These are phyloP conservation scores for Grosmannia serpens DNA, from an alignment of 2,329 filamentous ascomycete species.

Conservation along the genomic window DNA sequence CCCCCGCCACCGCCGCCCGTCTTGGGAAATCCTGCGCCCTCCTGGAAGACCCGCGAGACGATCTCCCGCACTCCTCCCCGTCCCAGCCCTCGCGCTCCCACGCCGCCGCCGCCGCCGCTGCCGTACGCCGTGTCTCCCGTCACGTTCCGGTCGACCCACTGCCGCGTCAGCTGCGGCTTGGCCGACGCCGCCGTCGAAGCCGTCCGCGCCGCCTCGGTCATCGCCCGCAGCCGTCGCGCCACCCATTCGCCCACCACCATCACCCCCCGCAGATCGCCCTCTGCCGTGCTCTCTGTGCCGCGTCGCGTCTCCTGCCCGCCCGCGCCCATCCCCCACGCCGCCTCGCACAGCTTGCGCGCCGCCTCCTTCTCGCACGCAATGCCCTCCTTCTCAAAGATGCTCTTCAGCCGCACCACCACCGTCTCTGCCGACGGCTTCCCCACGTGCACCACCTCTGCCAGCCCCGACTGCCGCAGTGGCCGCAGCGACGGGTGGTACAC, in stretches of 20 bases:
- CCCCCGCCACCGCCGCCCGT: slow-evolving; percentile 28
- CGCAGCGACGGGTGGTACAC: slow-evolving; percentile 85
- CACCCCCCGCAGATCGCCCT: slow-evolving; percentile 66
- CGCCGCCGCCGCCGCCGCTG: slow-evolving; percentile 45
- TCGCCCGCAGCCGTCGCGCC: slow-evolving; percentile 53
- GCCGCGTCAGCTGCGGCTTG: slow-evolving; percentile 46
- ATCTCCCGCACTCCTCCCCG: slow-evolving; percentile 64
- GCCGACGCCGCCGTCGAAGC: slow-evolving; percentile 20
- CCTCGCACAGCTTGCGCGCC: slow-evolving; percentile 71
- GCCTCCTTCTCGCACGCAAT: slow-evolving; percentile 84
- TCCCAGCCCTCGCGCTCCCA: slow-evolving; percentile 59
- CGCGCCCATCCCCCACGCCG: slow-evolving; percentile 67
- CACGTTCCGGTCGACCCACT: slow-evolving; percentile 67
- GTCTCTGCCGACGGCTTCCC: slow-evolving; percentile 81
- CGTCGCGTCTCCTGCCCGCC: slow-evolving; percentile 51
- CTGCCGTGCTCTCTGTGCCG: slow-evolving; percentile 55
- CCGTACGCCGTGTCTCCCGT: slow-evolving; percentile 56
- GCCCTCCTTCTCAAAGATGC: slow-evolving; percentile 79
- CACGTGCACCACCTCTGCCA: slow-evolving; percentile 86
- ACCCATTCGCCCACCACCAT: slow-evolving; percentile 87
- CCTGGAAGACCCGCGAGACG: slow-evolving; percentile 65
- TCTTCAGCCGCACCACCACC: slow-evolving; percentile 69
- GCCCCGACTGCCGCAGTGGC: slow-evolving; percentile 68
- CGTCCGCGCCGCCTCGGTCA: slow-evolving; percentile 22
- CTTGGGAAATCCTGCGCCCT: slow-evolving; percentile 67